Base-by-base conservation (phyloP, 805 yeast species). In the Ogataea nakhonphanomensis region DNA sequence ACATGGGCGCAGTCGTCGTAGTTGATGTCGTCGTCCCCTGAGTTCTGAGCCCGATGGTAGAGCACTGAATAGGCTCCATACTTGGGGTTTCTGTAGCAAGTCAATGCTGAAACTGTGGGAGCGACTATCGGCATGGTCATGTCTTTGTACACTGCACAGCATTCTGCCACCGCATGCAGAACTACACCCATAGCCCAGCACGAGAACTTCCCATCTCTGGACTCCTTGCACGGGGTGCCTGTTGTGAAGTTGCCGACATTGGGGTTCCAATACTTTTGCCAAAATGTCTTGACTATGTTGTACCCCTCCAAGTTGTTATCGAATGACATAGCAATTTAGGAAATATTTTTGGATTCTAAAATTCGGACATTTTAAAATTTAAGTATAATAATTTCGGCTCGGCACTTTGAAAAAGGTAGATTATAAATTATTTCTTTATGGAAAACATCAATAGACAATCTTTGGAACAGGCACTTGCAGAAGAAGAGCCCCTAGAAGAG, bases 1-100 rank as follows among this genome's bases (percentile, higher is more conserved):
- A 81, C 78, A 55, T 82, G 89, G 2, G 88, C 89, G 52, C 80
- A 83, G 56, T 82, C 89, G 54, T 82, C 88, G 48, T 78, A 77
- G 59, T 82, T 81, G 38, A 81, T 76, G 54, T 82, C 88, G 36
- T 64, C 64, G 57, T 81, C 81, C 33, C 74, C 79, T 15, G 55
- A 51, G 44, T 65, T 63, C 54, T 78, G 77, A 33, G 73, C 72
- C 37, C 66, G 67, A 55, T 78, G 72, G 50, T 76, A 78, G 8
- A 80, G 74, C 3, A 87, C 87, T 34, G 82, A 74, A 60, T 71
- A 82, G 2, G 81, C 86, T 38, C 73, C 73, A 33, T 64, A 51
- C 46, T 68, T 62, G 8, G 67, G 65, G 49, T 77, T 74, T 58
- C 74, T 71, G 61, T 78, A 81, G 47, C 63, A 66, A 39, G 67